A percentile compares a stretch with the other conserved stretches of the same genome.
phyloP scores from a whole-genome alignment of 768 basidiomycete species.

The Candolleomyces efflorescens region DNA sequence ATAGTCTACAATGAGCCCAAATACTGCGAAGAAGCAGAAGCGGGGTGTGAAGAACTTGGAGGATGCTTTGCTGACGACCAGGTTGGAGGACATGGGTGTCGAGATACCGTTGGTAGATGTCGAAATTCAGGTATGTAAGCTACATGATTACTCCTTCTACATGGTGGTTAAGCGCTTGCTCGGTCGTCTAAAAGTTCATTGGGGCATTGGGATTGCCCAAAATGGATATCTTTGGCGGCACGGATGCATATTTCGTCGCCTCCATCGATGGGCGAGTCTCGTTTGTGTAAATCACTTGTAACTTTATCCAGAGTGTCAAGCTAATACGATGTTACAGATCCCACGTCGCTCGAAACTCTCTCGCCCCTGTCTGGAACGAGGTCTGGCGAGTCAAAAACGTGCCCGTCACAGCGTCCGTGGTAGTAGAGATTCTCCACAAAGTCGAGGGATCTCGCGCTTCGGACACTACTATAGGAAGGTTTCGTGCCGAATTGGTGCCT shows the following conservation, averaged over 20 bases:
- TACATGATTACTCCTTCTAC: too few relatives aligned
- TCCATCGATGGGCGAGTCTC: constrained; percentile 57
- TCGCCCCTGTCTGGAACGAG: constrained; percentile 76
- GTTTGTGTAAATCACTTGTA: constrained; percentile 46
- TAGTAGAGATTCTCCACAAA: constrained; percentile 66
- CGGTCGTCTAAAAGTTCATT: constrained; percentile 47
- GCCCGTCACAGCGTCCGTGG: constrained; percentile 52
- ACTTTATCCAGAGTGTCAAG: neutral
- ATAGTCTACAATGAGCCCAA: too few relatives aligned
- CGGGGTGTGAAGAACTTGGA: too few relatives aligned
- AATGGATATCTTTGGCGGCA: constrained; percentile 60
- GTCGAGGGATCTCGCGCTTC: constrained; percentile 46
- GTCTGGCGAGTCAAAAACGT: constrained; percentile 71
- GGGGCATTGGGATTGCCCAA: constrained; percentile 65
- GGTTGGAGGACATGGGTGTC: constrained; percentile 26
- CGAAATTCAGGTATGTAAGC: constrained; percentile 42
- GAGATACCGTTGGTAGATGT: constrained; percentile 48
- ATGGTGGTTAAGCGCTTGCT: neutral
- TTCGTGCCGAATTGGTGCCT: constrained; percentile 45
- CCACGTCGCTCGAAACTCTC: constrained; percentile 52
- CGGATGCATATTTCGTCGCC: constrained; percentile 73
- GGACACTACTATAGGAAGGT: constrained; percentile 64
- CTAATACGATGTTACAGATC: constrained; percentile 40
- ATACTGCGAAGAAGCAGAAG: too few relatives aligned
- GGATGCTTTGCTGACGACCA: constrained; percentile 13